phyloP scores from a whole-genome alignment of 768 basidiomycete genomes.

The Cubamyces sp. region DNA sequence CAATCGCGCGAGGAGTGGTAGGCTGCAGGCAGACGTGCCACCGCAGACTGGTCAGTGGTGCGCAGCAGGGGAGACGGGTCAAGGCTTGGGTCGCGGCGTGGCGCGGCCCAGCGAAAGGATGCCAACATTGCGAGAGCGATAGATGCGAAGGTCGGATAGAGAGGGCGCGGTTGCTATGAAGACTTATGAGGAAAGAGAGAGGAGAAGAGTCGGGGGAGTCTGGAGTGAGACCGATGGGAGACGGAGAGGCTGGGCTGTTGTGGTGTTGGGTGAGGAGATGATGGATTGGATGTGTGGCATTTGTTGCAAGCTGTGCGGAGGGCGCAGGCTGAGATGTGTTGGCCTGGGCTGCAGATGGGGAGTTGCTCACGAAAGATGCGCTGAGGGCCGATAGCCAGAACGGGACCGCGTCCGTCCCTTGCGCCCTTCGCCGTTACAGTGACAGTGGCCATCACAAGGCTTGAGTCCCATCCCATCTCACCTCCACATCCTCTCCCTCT shows the following conservation, averaged over 20 bases:
- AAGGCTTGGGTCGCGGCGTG: conserved; percentile 5
- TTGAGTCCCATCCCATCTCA: conserved; percentile 5
- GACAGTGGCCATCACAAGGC: not conserved
- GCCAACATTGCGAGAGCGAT: not conserved
- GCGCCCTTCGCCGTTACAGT: too few species aligned
- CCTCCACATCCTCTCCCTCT: conserved; percentile 20
- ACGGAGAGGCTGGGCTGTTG: not conserved
- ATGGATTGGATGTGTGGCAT: not conserved
- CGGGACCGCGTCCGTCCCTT: too few species aligned
- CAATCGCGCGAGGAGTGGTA: not conserved
- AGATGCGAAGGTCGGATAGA: conserved; percentile 15
- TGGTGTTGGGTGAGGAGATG: conserved; percentile 7
- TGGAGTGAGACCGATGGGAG: conserved; percentile 5
- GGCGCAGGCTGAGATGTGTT: not conserved
- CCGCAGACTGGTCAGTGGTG: conserved; percentile 5
- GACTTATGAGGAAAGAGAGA: not conserved
- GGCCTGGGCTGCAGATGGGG: not conserved
- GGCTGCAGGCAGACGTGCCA: not conserved
- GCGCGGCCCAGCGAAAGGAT: conserved; percentile 6
- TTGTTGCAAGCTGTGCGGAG: conserved; percentile 7
- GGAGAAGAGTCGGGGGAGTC: not conserved
- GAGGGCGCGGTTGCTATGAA: conserved; percentile 10
- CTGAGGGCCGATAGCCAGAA: too few species aligned
- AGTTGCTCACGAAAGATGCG: not conserved
- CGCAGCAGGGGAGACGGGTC: not conserved